Evolutionary conservation across 352 stramenopile species (phyloP).

Genomic region (Phytophthora idaei): DNA sequence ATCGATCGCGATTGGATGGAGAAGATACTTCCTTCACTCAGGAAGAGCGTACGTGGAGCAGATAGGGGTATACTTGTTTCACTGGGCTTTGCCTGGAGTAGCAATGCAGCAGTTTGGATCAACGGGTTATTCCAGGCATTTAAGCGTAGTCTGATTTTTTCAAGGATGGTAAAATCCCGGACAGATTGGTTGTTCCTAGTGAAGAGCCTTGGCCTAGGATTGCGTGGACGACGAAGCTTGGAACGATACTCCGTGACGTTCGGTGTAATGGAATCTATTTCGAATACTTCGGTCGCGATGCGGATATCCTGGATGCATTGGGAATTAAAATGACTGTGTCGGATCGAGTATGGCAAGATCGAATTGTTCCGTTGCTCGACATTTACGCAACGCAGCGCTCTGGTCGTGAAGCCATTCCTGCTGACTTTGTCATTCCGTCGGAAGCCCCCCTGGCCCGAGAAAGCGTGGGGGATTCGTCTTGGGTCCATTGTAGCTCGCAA

Average conservation of each 20-base stretch:
- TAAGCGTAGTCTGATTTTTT: too few species aligned
- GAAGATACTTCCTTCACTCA: too few species aligned
- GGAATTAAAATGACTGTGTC: neutral
- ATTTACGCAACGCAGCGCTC: neutral
- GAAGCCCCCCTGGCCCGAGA: neutral
- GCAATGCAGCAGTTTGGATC: too few species aligned
- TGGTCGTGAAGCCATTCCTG: neutral
- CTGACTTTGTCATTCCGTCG: conserved; percentile 1
- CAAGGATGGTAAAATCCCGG: too few species aligned
- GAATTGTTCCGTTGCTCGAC: neutral
- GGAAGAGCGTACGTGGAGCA: too few species aligned
- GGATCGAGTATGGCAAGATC: neutral
- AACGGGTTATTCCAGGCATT: too few species aligned
- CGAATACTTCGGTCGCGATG: conserved; percentile 1
- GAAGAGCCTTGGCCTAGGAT: too few species aligned
- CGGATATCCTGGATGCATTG: neutral
- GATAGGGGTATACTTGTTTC: too few species aligned
- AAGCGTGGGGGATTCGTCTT: neutral
- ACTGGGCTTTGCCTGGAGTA: too few species aligned
- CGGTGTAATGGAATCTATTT: neutral
- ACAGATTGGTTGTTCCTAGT: too few species aligned
- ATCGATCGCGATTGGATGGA: too few species aligned
- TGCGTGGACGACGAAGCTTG: neutral
- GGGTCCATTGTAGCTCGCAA: conserved; percentile 2
- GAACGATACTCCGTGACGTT: neutral